Conservation (phyloP, 2,329 filamentous ascomycete species). For the Elsinoe australis region DNA sequence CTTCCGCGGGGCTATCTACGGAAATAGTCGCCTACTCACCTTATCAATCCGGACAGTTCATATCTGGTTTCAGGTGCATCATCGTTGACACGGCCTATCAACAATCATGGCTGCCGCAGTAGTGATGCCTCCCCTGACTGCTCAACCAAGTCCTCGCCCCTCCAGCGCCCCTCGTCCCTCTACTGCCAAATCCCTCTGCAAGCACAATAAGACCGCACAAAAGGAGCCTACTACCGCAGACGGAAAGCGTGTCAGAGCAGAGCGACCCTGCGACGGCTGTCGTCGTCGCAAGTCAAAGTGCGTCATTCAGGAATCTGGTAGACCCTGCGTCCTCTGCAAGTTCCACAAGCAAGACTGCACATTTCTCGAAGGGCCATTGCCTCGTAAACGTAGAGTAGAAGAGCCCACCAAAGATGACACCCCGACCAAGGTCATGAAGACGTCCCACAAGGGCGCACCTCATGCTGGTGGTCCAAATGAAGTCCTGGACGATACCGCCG, state of each 20-base stretch:
- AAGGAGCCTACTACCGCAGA: constrained; percentile 9
- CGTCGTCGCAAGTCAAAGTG: constrained; percentile 66
- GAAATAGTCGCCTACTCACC: constrained; percentile 18
- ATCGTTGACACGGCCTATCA: constrained; percentile 3
- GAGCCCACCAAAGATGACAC: constrained; percentile 29
- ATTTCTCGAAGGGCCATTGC: constrained; percentile 65
- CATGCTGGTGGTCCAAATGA: constrained; percentile 11
- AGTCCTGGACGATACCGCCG: background rate
- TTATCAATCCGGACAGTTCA: constrained; percentile 11
- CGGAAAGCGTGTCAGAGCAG: constrained; percentile 11
- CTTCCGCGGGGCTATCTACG: constrained; percentile 18
- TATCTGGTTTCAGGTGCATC: constrained; percentile 16
- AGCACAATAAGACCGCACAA: constrained; percentile 13
- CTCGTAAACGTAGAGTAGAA: constrained; percentile 71
- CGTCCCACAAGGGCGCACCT: constrained; percentile 8
- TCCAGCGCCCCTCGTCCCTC: constrained; percentile 21
- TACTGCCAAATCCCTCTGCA: constrained; percentile 21
- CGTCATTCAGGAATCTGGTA: constrained; percentile 62
- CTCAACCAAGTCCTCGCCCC: constrained; percentile 35
- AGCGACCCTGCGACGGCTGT: constrained; percentile 61
- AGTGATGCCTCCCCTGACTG: constrained; percentile 41
- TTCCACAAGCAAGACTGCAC: constrained; percentile 73
- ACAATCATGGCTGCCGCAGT: constrained; percentile 41
- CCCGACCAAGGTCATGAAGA: constrained; percentile 22
- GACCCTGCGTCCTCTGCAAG: constrained; percentile 67